Evolutionary conservation across 2,329 filamentous ascomycete genomes (phyloP).

Genomic region (Ascochyta rabiei): DNA sequence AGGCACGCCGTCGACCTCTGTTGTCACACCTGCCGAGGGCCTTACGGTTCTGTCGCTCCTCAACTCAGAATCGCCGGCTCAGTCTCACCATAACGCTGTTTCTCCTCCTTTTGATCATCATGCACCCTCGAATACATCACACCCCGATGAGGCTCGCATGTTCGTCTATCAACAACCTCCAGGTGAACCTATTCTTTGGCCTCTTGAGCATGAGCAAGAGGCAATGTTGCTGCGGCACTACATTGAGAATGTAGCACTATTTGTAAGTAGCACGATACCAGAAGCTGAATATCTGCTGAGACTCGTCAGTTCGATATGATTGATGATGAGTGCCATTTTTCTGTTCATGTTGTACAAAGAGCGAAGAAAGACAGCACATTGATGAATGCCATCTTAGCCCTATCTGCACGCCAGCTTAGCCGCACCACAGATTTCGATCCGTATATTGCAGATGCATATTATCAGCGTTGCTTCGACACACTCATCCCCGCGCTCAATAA

Average conservation of each 20-base stretch:
- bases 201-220: constrained; percentile 45
- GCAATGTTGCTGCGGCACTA: constrained; percentile 47
- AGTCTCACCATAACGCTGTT: constrained; percentile 20
- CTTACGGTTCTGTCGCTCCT: constrained; percentile 43
- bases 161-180: constrained; percentile 42
- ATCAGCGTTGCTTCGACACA: constrained; percentile 49
- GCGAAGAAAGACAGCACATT: constrained; percentile 48
- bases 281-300: background rate
- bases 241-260: constrained; percentile 45
- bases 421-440: constrained; percentile 49
- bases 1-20: constrained; percentile 24
- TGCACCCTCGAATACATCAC: constrained; percentile 8
- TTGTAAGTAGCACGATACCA: constrained; percentile 27
- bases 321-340: constrained; percentile 42
- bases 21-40: constrained; percentile 36
- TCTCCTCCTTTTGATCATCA: constrained; percentile 25
- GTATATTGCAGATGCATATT: constrained; percentile 51
- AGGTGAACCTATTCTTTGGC: constrained; percentile 41
- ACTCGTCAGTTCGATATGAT: constrained; percentile 43
- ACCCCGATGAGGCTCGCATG: constrained; percentile 19
- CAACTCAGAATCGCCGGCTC: constrained; percentile 40
- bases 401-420: constrained; percentile 52
- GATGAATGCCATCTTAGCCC: constrained; percentile 52
- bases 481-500: constrained; percentile 50
- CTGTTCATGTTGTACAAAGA: constrained; percentile 43